Evolutionary conservation across 805 yeast species (phyloP), one percentile per base, ranked within the genome.

Genomic region (Pichia californica): DNA sequence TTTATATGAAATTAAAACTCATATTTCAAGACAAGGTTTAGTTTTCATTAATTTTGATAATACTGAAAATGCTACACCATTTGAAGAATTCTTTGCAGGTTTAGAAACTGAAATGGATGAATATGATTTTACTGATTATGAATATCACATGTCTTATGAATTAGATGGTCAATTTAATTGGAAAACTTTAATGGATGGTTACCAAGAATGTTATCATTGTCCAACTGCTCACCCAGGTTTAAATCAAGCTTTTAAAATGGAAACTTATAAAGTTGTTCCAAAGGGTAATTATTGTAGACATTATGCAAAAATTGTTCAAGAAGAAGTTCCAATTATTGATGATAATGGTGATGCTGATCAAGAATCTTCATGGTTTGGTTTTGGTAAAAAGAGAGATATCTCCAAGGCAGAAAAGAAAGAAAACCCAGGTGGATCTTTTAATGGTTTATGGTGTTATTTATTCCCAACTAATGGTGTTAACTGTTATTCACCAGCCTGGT

Each of bases 401-500:
- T 7, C 11, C 10, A 48, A 50, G 7, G 48, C 51, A 6, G 50
- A 51, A 40, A 61, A 62, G 58, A 67, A 67, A 47, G 63, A 59
- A 45, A 77, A 77, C 63, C 74, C 74, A 21, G 83, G 83, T 45
- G 83, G 83, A 47, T 73, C 69, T 9, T 74, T 73, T 62, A 74
- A 77, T 55, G 83, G 82, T 11, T 64, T 77, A 56, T 77, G 83
- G 83, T 71, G 77, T 46, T 77, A 77, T 58, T 60, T 75, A 47
- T 77, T 67, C 66, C 83, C 83, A 44, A 73, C 70, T 38, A 75
- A 76, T 55, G 83, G 83, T 36, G 59, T 77, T 57, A 77, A 77
- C 61, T 77, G 83, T 54, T 77, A 77, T 55, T 76, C 82, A 0
- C 82, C 83, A 52, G 82, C 82, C 9, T 77, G 81, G 79, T 77